A percentile compares a stretch with the other conserved stretches of the same genome.
Evolutionary conservation across 805 yeast genomes (phyloP).

Genomic region (fission yeast (Schizosaccharomyces pombe)): DNA sequence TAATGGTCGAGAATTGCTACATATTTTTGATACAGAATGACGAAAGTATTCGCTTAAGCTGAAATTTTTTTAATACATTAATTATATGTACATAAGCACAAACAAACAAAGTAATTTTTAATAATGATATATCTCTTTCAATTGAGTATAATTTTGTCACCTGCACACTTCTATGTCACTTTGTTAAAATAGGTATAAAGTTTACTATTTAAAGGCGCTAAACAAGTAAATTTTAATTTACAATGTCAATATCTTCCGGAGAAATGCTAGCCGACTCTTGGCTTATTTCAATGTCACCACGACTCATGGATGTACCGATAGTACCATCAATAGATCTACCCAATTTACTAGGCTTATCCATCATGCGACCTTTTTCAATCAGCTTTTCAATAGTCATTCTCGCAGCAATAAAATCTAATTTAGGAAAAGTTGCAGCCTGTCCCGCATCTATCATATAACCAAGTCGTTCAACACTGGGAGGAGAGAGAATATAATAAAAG

Average conservation of each 20-base stretch:
- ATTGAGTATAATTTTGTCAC: no score
- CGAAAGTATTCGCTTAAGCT: no score
- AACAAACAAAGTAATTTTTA: not conserved
- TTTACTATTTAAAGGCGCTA: no score
- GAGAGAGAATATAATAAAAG: conserved; percentile 38
- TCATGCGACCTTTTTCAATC: conserved; percentile 19
- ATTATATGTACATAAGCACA: no score
- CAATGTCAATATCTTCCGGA: not conserved
- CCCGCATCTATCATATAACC: conserved; percentile 36
- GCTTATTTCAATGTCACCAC: not conserved
- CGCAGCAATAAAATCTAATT: conserved; percentile 38
- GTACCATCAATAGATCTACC: not conserved
- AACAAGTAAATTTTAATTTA: no score
- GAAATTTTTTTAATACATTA: no score
- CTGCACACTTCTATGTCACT: no score
- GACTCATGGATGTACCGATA: not conserved
- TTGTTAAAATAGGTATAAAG: no score
- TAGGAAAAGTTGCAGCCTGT: conserved; percentile 41
- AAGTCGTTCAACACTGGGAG: conserved; percentile 39
- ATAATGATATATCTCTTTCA: no score
- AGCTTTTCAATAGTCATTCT: conserved; percentile 41
- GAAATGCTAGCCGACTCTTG: not conserved
- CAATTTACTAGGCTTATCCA: not conserved
- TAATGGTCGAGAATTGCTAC: no score
- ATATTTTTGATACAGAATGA: no score